Conservation (phyloP, 2,329 filamentous ascomycete genomes). For the Cercospora berteroae region DNA sequence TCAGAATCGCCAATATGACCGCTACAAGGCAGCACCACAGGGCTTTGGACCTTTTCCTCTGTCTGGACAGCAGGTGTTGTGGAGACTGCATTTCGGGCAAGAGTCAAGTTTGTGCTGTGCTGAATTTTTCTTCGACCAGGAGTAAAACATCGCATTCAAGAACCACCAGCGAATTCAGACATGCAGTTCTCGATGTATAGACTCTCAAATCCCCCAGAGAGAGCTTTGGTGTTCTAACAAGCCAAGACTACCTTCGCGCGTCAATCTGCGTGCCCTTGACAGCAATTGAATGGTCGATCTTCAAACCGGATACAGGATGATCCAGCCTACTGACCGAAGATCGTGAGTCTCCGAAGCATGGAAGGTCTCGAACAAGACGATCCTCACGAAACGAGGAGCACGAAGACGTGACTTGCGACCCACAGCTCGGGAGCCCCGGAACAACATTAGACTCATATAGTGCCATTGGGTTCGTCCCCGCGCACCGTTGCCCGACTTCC, state of each 20-base stretch:
- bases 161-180: neutral
- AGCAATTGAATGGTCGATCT: neutral
- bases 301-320: neutral
- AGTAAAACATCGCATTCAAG: neutral
- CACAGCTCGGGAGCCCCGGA: neutral
- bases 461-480: neutral
- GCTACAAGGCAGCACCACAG: conserved; percentile 2
- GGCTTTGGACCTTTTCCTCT: neutral
- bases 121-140: neutral
- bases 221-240: neutral
- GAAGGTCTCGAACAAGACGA: neutral
- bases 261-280: neutral
- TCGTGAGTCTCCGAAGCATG: neutral
- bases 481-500: neutral
- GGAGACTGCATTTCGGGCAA: conserved; percentile 5
- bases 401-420: neutral
- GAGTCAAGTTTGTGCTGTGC: neutral
- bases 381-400: neutral
- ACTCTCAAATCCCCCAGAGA: too few species aligned
- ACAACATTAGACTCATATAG: neutral
- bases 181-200: neutral
- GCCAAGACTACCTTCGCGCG: neutral
- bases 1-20: conserved; percentile 8
- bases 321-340: neutral
- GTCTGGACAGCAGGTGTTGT: neutral